Base-by-base conservation (phyloP, 345 rosid species). In the Theobroma cacao region DNA sequence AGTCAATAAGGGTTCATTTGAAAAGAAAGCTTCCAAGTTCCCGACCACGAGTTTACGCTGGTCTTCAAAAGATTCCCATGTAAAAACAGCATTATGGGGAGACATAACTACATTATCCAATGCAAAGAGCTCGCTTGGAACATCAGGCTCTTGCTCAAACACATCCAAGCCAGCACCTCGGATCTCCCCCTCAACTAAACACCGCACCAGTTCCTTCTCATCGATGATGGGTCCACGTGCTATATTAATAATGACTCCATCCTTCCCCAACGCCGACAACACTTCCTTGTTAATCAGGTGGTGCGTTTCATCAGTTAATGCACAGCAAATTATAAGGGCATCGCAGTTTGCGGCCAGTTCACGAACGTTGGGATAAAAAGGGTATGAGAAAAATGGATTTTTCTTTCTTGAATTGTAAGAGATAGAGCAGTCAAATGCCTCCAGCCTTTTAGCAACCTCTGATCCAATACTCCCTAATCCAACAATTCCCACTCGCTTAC, bases 91-190 rank as follows among this genome's bases (percentile, higher is more conserved):
- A 0, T 10, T 7, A 48, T 86, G 91, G 0, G 89, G 92, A 0
- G 92, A 80, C 73, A 88, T 11, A 26, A 89, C 88, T 12, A 88
- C 86, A 45, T 88, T 89, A 9, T 86, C 91, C 43, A 86, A 64
- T 3, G 43, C 75, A 30, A 83, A 72, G 24, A 89, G 83, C 80
- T 87, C 86, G 12, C 47, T 4, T 5, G 88, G 90, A 79, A 89
- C 85, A 50, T 66, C 7, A 24, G 89, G 92, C 73, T 91, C 94
- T 22, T 84, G 72, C 83, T 88, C 90, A 71, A 86, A 88, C 74
- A 89, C 94, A 78, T 91, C 92, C 81, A 91, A 76, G 3, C 91
- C 92, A 3, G 90, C 92, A 43, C 91, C 92, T 22, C 76, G 77
- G 9, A 89, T 85, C 83, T 88, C 85, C 43, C 92, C 87, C 18